Evolutionary conservation across 2,329 filamentous ascomycete genomes (phyloP), one percentile per base, ranked within the genome.

Genomic region (Emergomyces pasteurianus): DNA sequence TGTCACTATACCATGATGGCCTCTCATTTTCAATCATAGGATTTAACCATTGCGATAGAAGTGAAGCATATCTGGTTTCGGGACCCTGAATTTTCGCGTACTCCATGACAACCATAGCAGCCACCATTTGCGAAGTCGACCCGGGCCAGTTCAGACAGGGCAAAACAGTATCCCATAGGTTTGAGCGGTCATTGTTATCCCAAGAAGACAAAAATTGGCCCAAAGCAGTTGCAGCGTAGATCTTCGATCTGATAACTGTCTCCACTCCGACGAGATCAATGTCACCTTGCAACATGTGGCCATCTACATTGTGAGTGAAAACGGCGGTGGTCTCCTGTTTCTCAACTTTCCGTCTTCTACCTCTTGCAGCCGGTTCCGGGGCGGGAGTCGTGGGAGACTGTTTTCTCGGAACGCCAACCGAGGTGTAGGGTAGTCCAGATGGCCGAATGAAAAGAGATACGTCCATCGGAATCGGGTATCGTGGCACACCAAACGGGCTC

Each of bases 271-370:
- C 92, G 49, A 99, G 80, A 70, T 99, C 95, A 54, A 97, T 87
- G 69, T 99, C 95, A 58, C 95, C 94, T 71, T 92, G 89, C 79
- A 99, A 91, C 87, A 99, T 96, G 67, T 95, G 92, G 10, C 92
- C 94, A 72, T 99, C 94, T 21, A 99, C 90, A 72, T 99, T 96
- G 74, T 99, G 94, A 1, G 88, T 84, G n/a, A 88, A 82, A 3
- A 82, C 76, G 1, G 83, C 77, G 1, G 82, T 77, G 34, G 92
- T 87, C 60, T 94, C 89, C 61, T 80, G 81, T 77, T 95, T 95
- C n/a, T 89, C 86, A 0, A 89, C 89, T 73, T 91, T 95, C 63
- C 91, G 86, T 40, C 91, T 83, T 65, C 90, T 86, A 74, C 94
- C 90, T 84, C 80, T 78, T 10, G 82, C 79, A 5, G 81, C 80